Conservation (phyloP, 495 filamentous ascomycete genomes). For the Penicillium mononematosum region DNA sequence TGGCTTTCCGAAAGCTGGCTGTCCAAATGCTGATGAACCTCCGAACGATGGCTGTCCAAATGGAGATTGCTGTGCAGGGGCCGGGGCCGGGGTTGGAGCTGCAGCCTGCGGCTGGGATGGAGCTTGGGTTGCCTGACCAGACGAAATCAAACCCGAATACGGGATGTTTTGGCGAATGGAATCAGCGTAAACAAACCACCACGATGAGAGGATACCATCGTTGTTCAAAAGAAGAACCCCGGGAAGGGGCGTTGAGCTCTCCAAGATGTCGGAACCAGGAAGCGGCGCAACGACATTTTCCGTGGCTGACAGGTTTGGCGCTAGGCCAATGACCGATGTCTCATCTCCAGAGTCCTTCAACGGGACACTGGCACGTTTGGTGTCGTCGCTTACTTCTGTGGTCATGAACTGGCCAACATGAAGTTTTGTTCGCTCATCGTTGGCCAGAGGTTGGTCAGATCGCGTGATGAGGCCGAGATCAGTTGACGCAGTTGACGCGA, state of each 20-base stretch:
- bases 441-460: constrained; percentile 63
- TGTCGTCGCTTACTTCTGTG: constrained; percentile 72
- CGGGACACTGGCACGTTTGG: constrained; percentile 72
- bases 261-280: constrained; percentile 67
- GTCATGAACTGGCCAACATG: constrained; percentile 67
- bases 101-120: constrained; percentile 19
- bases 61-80: constrained; percentile 30
- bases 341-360: constrained; percentile 68
- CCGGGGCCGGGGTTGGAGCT: constrained; percentile 21
- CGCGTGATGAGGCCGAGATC: constrained; percentile 78
- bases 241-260: constrained; percentile 79
- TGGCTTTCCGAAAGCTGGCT: constrained; percentile 33
- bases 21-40: constrained; percentile 36
- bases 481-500: constrained; percentile 72
- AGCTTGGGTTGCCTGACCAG: constrained; percentile 35
- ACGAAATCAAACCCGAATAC: constrained; percentile 66
- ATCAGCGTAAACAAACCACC: constrained; percentile 91
- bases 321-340: constrained; percentile 77
- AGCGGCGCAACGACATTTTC: constrained; percentile 79
- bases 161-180: constrained; percentile 70
- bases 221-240: constrained; percentile 84
- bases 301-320: constrained; percentile 76
- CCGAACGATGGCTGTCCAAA: constrained; percentile 48
- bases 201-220: constrained; percentile 78
- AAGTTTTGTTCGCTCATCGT: constrained; percentile 56